Conservation (phyloP, 768 basidiomycete genomes). For the Dioszegia hungarica region DNA sequence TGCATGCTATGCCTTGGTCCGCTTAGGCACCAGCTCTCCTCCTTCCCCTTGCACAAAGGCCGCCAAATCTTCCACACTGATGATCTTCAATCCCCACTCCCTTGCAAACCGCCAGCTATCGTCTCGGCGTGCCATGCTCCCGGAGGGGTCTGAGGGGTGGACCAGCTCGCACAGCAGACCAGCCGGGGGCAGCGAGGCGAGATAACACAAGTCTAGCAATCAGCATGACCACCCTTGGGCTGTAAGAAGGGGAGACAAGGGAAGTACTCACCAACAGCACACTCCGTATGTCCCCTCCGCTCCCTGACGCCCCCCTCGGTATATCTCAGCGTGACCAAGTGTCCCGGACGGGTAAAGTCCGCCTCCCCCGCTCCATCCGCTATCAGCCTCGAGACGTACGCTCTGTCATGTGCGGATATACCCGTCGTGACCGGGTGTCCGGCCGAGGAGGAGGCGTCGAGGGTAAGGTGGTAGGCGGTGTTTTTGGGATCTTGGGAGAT, state of each 20-base stretch:
- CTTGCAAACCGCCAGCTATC: constrained; percentile 89
- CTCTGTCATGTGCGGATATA: constrained; percentile 92
- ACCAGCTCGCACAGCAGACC: constrained; percentile 93
- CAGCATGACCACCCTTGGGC: not conserved
- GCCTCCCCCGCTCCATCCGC: constrained; percentile 56
- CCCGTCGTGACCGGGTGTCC: constrained; percentile 72
- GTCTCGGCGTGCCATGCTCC: constrained; percentile 90
- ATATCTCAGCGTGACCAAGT: constrained; percentile 88
- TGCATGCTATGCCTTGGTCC: too few relatives aligned
- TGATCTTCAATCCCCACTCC: constrained; percentile 84
- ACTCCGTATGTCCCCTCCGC: constrained; percentile 92
- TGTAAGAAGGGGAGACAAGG: not conserved
- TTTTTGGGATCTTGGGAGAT: constrained; percentile 69
- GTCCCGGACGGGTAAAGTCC: constrained; percentile 88
- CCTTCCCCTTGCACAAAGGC: constrained; percentile 41
- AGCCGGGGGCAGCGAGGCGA: constrained; percentile 64
- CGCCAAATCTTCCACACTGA: constrained; percentile 70
- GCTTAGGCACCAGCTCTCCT: constrained; percentile 24
- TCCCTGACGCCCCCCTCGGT: constrained; percentile 75
- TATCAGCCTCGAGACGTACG: constrained; percentile 76
- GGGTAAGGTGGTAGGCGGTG: constrained; percentile 93
- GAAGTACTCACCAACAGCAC: constrained; percentile 60
- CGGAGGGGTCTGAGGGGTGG: constrained; percentile 74
- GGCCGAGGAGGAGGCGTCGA: constrained; percentile 65
- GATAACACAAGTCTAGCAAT: constrained; percentile 65